Conservation (phyloP, 2,329 filamentous ascomycete species). For the Venturia nashicola region DNA sequence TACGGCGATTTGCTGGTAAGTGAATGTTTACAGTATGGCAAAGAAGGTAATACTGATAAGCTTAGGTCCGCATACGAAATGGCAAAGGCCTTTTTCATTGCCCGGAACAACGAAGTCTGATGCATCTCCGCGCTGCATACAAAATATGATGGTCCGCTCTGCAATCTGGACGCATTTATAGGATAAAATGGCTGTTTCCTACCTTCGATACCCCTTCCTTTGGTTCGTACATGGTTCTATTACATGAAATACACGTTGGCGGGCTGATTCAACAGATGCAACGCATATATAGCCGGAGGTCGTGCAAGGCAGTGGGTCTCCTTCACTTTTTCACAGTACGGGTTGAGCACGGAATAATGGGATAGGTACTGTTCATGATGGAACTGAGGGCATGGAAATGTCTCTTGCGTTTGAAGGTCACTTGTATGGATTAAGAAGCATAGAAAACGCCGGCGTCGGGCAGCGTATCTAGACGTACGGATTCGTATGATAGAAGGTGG, state of each 20-base stretch:
- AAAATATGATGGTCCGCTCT: neutral
- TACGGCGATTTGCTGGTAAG: constrained; percentile 96
- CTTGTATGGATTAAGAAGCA: neutral
- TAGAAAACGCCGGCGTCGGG: neutral
- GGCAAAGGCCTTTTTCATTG: constrained; percentile 55
- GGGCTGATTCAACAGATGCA: neutral
- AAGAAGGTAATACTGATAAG: constrained; percentile 12
- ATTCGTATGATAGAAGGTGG: neutral
- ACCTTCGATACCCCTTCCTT: neutral
- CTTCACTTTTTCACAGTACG: neutral
- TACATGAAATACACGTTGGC: neutral
- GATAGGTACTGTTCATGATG: neutral
- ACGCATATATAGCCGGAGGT: neutral
- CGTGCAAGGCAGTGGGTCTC: neutral
- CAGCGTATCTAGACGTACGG: neutral
- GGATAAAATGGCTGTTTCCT: neutral
- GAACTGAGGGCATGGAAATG: neutral
- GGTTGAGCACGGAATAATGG: neutral
- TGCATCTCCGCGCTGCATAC: neutral
- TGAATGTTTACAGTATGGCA: constrained; percentile 10
- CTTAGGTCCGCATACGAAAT: constrained; percentile 52
- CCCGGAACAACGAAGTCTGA: constrained; percentile 18
- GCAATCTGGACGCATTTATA: neutral
- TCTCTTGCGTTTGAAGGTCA: neutral
- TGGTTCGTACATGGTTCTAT: neutral